Conservation (phyloP, 768 basidiomycete species). For the Russula griseocarnosa region DNA sequence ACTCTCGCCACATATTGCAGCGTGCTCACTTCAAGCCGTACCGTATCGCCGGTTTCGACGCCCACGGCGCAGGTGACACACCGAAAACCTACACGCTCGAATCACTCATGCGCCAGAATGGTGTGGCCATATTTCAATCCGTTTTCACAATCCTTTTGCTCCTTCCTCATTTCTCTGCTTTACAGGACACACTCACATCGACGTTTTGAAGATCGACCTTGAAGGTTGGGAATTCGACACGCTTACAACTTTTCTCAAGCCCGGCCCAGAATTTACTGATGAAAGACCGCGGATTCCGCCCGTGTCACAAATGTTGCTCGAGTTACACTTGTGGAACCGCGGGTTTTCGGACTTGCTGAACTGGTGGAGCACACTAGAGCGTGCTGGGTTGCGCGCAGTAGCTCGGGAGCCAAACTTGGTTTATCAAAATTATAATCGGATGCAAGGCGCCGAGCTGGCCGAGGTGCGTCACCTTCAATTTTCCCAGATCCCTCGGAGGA, state of each 20-base stretch:
- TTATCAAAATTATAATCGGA: constrained; percentile 34
- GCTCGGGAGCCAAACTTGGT: constrained; percentile 43
- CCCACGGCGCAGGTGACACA: constrained; percentile 33
- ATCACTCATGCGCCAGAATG: constrained; percentile 44
- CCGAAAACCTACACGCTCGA: constrained; percentile 46
- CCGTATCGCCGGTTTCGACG: constrained; percentile 41
- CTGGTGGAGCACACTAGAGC: constrained; percentile 48
- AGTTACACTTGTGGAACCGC: constrained; percentile 39
- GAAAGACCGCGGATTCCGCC: constrained; percentile 38
- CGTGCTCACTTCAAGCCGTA: constrained; percentile 45
- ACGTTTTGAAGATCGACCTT: constrained; percentile 46
- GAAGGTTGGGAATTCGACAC: constrained; percentile 49
- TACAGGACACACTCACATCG: constrained; percentile 36
- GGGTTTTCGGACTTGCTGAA: constrained; percentile 33
- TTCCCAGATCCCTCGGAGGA: not conserved
- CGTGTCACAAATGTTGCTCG: constrained; percentile 47
- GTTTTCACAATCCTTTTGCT: not conserved
- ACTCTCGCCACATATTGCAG: constrained; percentile 29
- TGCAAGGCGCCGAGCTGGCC: constrained; percentile 32
- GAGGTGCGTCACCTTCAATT: constrained; percentile 31
- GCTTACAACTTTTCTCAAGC: constrained; percentile 39
- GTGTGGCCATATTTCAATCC: constrained; percentile 27
- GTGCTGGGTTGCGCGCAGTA: constrained; percentile 46
- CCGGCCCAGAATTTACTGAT: constrained; percentile 34
- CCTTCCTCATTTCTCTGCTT: not conserved